Evolutionary conservation across 495 filamentous ascomycete species (phyloP), one percentile per base, ranked within the genome.

Genomic region (Talaromyces nanjingensis): DNA sequence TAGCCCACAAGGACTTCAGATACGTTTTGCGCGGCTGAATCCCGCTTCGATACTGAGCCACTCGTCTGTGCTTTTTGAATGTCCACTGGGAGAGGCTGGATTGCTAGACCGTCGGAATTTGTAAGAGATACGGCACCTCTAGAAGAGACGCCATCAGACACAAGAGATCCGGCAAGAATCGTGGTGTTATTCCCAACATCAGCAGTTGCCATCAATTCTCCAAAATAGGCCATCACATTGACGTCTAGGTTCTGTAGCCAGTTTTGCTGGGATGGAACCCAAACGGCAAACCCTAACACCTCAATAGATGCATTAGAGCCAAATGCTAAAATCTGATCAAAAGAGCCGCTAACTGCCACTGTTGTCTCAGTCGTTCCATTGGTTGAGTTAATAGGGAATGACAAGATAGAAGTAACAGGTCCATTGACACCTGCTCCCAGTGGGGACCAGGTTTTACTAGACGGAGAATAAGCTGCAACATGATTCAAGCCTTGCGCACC

Each of bases 391-490:
- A 97, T 76, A n/a, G 83, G 81, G 64, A 96, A 78, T 1, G 87
- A 83, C 57, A 96, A 87, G 56, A 98, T 83, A 12, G 80, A 79
- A 39, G 74, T 77, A 33, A 98, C 94, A 12, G 75, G 77, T 16
- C 93, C 94, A 71, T 94, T 89, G 63, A 98, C 88, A 52, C 94
- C 94, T 53, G 86, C 89, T 42, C 93, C 94, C 7, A 99, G 81
- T 0, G 94, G 71, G 25, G 76, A 77, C 94, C 93, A 99, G 14
- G 79, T 72, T 61, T 90, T 84, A 62, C 78, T 84, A 12, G 78
- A 71, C 7, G 81, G 86, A 67, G 91, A 86, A 73, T 90, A 99
- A 16, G 86, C 79, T 1, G 90, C 93, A 55, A 96, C 79, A 65
- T 91, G 84, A 55, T 83, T 84, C 29, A 99, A 74, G 5, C 87